Evolutionary conservation across 2,329 filamentous ascomycete species (phyloP), one percentile per base, ranked within the genome.

Genomic region (Westerdykella aurantiaca): DNA sequence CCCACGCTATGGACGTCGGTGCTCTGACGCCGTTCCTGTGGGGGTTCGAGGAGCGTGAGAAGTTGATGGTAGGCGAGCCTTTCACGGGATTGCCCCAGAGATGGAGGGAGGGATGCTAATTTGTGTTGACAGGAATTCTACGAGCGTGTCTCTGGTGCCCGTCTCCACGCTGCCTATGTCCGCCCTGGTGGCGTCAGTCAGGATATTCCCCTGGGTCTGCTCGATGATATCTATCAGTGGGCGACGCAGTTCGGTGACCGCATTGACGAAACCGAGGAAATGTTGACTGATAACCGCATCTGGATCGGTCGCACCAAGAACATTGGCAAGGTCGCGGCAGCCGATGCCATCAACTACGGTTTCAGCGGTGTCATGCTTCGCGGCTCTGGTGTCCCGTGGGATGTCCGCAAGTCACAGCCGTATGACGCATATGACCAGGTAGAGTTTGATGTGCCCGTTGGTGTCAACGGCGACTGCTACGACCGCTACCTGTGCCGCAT

Each of bases 171-270:
- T 47, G 93, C 93, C 60, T 98, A 98, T 68, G 86, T 98, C 60
- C 88, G 93, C 59, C 93, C 93, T 38, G 93, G 93, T 62, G 93
- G 93, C 72, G 93, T 98, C 44, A 88, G 89, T 63, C 90, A 97
- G 72, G 93, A 98, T 74, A 79, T 98, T 37, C 93, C 93, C 23
- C 65, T 95, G 48, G 93, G 93, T 54, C 83, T 98, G 37, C 82
- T 98, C 40, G 94, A 98, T 68, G 93, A 98, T 67, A 98, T 98
- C 64, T 97, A 98, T 76, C 91, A 97, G 73, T 98, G 93, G 93
- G 93, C 93, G 13, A 98, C 93, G 46, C 93, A 98, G 71, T 98
- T 98, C 63, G 87, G 89, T 61, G 93, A 98, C 75, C 89, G 93
- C 58, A 93, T 98, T 61, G 93, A 98, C 68, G 93, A 98, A 72